phyloP scores from a whole-genome alignment of 768 basidiomycete genomes.

The Naematelia aurantialba region DNA sequence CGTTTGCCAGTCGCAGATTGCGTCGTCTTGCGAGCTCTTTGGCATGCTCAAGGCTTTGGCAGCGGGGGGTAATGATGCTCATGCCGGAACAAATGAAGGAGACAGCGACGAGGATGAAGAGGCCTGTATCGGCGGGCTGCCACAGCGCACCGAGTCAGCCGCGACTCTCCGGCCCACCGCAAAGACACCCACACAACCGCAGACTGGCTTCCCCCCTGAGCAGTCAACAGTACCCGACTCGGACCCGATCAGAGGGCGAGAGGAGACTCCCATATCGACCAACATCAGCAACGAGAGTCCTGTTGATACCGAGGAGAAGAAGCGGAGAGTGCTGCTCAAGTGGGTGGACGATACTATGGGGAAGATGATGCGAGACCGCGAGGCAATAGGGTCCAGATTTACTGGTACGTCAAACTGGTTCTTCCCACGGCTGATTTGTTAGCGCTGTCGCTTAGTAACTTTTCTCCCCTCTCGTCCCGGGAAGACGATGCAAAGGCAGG shows the following conservation, averaged over 20 bases:
- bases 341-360: slow-evolving; percentile 22
- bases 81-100: slow-evolving; percentile 4
- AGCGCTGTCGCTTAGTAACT: slow-evolving; percentile 23
- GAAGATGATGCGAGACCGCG: slow-evolving; percentile 12
- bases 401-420: slow-evolving; percentile 20
- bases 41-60: slow-evolving; percentile 33
- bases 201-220: background rate
- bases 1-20: background rate
- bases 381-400: slow-evolving; percentile 22
- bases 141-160: background rate
- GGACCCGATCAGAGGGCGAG: background rate
- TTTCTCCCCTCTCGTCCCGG: slow-evolving; percentile 8
- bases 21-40: slow-evolving; percentile 26
- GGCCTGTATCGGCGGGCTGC: background rate
- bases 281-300: background rate
- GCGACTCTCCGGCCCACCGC: slow-evolving; percentile 2
- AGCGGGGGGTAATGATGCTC: slow-evolving; percentile 15
- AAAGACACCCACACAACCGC: background rate
- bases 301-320: background rate
- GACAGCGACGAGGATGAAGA: slow-evolving; percentile 24
- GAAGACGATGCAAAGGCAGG: background rate
- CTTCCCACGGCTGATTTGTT: slow-evolving; percentile 1
- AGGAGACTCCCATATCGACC: background rate
- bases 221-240: background rate
- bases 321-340: slow-evolving; percentile 1